Conservation (phyloP, 106 monocot species). For the Triglochin maritima region DNA sequence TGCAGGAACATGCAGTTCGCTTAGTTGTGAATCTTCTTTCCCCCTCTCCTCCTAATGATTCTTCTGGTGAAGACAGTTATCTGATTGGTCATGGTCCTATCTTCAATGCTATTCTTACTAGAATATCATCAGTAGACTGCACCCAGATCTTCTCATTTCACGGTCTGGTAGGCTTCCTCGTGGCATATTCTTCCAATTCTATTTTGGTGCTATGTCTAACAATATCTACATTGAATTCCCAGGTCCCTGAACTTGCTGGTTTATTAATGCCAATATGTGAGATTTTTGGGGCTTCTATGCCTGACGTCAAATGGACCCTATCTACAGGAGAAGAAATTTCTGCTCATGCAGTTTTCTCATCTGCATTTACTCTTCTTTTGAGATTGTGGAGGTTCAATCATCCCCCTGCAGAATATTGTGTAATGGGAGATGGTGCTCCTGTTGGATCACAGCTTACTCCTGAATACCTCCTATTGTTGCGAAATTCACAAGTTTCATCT, state of each 20-base stretch:
- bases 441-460: slow-evolving; percentile 76
- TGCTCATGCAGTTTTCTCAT: slow-evolving; percentile 61
- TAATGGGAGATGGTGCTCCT: slow-evolving; percentile 74
- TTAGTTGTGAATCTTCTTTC: slow-evolving; percentile 80
- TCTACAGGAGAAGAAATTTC: slow-evolving; percentile 50
- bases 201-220: background rate
- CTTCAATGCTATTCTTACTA: slow-evolving; percentile 63
- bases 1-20: slow-evolving; percentile 68
- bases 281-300: slow-evolving; percentile 57
- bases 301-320: slow-evolving; percentile 39
- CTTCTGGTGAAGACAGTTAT: slow-evolving; percentile 50
- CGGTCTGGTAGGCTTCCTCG: slow-evolving; percentile 54
- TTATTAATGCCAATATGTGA: slow-evolving; percentile 82
- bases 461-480: slow-evolving; percentile 64
- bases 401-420: slow-evolving; percentile 63
- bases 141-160: slow-evolving; percentile 87
- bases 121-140: slow-evolving; percentile 87
- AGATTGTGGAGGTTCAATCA: slow-evolving; percentile 89
- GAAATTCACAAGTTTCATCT: slow-evolving; percentile 33
- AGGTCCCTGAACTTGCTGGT: slow-evolving; percentile 88
- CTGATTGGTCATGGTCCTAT: slow-evolving; percentile 65
- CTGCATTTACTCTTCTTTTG: slow-evolving; percentile 77
- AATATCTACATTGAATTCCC: background rate
- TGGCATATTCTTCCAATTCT: background rate
- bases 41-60: slow-evolving; percentile 55